Conservation (phyloP, 768 basidiomycete species). For the Lentinula sp. region DNA sequence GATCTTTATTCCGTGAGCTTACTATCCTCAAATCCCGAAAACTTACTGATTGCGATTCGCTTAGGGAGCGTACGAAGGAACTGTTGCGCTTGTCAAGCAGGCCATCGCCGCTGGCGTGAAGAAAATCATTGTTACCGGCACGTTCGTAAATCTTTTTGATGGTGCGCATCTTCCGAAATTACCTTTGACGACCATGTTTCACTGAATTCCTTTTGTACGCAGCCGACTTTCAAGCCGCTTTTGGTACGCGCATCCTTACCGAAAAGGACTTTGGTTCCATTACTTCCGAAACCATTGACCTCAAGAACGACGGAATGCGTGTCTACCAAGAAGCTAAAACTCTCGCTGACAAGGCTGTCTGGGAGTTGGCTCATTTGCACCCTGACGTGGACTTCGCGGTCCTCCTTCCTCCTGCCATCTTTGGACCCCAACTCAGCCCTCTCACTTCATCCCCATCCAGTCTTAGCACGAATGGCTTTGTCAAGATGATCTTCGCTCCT, state of each 20-base stretch:
- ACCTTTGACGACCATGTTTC: background rate
- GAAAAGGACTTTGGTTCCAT: constrained; percentile 9
- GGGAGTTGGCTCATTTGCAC: constrained; percentile 4
- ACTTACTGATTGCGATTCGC: background rate
- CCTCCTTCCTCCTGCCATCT: constrained; percentile 13
- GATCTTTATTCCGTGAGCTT: constrained; percentile 4
- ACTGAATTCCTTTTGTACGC: background rate
- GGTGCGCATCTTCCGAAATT: constrained; percentile 1
- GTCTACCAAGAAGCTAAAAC: constrained; percentile 4
- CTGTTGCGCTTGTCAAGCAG: constrained; percentile 7
- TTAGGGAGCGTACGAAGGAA: constrained; percentile 6
- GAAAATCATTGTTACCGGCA: constrained; percentile 10
- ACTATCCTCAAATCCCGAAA: background rate
- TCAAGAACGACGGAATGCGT: background rate
- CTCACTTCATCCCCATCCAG: background rate
- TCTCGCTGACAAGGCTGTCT: constrained; percentile 4
- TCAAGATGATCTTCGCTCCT: constrained; percentile 1
- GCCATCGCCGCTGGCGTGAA: constrained; percentile 7
- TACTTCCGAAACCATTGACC: constrained; percentile 4
- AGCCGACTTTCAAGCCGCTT: constrained; percentile 3
- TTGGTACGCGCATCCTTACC: background rate
- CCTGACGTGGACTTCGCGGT: constrained; percentile 8
- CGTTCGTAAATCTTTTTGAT: constrained; percentile 4
- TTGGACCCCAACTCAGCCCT: constrained; percentile 15
- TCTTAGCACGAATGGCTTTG: constrained; percentile 1